These are phyloP conservation scores for Dacryopinax primogenitus DNA, from an alignment of 768 basidiomycete genomes.

Conservation along the genomic window DNA sequence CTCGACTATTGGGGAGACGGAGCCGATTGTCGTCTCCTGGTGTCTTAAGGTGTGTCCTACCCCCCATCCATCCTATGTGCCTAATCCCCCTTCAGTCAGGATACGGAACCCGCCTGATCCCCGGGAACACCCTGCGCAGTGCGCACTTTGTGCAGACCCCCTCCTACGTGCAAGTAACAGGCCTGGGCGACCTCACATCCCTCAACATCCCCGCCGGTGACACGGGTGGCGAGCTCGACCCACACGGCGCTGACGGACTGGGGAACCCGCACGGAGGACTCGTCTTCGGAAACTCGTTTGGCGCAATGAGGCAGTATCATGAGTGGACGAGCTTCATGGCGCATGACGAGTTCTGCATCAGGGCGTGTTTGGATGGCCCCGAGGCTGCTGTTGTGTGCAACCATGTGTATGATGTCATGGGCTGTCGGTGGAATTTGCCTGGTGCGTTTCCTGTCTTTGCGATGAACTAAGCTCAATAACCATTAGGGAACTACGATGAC, in stretches of 20 bases:
- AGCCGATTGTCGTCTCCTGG: constrained; percentile 45
- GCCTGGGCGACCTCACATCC: constrained; percentile 42
- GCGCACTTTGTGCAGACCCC: constrained; percentile 22
- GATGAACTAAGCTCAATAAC: not conserved
- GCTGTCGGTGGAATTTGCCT: not conserved
- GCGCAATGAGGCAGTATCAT: constrained; percentile 39
- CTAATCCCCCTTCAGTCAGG: no score
- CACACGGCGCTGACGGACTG: constrained; percentile 39
- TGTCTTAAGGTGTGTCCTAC: constrained; percentile 29
- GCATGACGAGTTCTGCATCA: not conserved
- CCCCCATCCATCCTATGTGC: no score
- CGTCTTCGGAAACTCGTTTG: constrained; percentile 60
- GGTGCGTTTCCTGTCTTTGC: not conserved
- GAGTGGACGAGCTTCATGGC: constrained; percentile 47
- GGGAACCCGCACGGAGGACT: constrained; percentile 54
- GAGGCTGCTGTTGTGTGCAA: not conserved
- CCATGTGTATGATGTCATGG: not conserved
- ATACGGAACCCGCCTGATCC: constrained; percentile 22
- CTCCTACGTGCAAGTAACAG: constrained; percentile 33
- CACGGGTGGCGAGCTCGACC: constrained; percentile 53
- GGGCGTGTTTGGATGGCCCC: not conserved
- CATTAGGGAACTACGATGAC: not conserved
- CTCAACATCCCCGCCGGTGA: constrained; percentile 45
- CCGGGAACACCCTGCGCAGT: constrained; percentile 18
- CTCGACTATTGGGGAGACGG: constrained; percentile 42